These are phyloP conservation scores for Chlamydomonas reinhardtii DNA, from an alignment of 163 green algal species.

Conservation along the genomic window DNA sequence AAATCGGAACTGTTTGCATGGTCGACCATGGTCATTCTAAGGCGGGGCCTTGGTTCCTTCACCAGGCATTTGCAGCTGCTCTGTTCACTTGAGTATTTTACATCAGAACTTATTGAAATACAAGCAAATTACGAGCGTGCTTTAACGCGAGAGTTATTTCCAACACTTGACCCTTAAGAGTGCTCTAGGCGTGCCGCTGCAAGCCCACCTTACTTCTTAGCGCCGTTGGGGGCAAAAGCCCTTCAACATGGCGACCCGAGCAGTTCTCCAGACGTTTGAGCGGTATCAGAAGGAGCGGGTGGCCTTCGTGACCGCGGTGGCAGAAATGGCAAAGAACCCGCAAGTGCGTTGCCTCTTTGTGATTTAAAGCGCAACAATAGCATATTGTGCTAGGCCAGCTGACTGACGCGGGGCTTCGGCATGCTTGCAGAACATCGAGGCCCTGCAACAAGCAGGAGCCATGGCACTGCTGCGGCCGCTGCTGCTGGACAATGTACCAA, in stretches of 20 bases:
- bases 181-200: no score
- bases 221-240: conserved; percentile 13
- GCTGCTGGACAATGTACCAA: conserved; percentile 90
- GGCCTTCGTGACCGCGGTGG: conserved; percentile 84
- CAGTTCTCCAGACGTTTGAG: conserved; percentile 82
- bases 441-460: conserved; percentile 83
- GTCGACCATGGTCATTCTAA: no score
- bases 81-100: no score
- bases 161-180: no score
- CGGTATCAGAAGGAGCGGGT: conserved; percentile 89
- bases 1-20: no score
- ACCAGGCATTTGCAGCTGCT: no score
- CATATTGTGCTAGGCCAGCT: no score
- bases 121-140: no score
- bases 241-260: conserved; percentile 71
- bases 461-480: conserved; percentile 88
- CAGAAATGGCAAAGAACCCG: conserved; percentile 87
- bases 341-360: conserved; percentile 58
- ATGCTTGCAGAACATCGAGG: conserved; percentile 87
- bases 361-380: no score
- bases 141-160: no score
- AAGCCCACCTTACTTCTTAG: not conserved
- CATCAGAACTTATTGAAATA: no score
- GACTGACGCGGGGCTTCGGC: not conserved
- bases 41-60: no score